Conservation (phyloP, 768 basidiomycete species). For the Pisolithus microcarpus region DNA sequence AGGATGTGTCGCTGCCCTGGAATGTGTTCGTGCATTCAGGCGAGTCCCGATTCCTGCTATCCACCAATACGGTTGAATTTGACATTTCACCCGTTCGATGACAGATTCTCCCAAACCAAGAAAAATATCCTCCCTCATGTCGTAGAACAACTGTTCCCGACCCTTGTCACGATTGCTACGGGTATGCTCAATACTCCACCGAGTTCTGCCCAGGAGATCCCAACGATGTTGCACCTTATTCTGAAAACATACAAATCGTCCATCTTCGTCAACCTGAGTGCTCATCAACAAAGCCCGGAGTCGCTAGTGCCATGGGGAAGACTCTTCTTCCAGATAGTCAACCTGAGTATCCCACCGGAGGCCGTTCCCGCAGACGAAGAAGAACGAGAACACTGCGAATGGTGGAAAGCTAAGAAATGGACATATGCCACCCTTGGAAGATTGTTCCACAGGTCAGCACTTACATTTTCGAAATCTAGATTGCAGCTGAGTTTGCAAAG, state of each 20-base stretch:
- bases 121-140: constrained; percentile 53
- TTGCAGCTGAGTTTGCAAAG: constrained; percentile 28
- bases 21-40: constrained; percentile 59
- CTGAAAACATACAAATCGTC: constrained; percentile 82
- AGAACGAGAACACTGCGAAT: constrained; percentile 69
- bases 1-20: constrained; percentile 71
- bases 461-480: neutral
- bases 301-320: constrained; percentile 85
- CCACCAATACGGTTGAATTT: constrained; percentile 23
- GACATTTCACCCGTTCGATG: constrained; percentile 13
- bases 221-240: constrained; percentile 78
- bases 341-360: constrained; percentile 57
- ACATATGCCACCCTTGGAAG: constrained; percentile 75
- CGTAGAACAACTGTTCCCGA: constrained; percentile 61
- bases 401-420: constrained; percentile 96
- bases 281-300: constrained; percentile 67
- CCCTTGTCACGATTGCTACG: constrained; percentile 65
- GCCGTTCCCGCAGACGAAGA: constrained; percentile 66
- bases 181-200: constrained; percentile 62
- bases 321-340: constrained; percentile 74
- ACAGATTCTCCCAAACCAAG: constrained; percentile 58
- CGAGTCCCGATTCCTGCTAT: constrained; percentile 2
- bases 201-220: constrained; percentile 58
- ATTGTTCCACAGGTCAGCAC: constrained; percentile 61
- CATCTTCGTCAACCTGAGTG: constrained; percentile 64